phyloP scores from a whole-genome alignment of 345 rosid species.

The Eucalyptus sp. region DNA sequence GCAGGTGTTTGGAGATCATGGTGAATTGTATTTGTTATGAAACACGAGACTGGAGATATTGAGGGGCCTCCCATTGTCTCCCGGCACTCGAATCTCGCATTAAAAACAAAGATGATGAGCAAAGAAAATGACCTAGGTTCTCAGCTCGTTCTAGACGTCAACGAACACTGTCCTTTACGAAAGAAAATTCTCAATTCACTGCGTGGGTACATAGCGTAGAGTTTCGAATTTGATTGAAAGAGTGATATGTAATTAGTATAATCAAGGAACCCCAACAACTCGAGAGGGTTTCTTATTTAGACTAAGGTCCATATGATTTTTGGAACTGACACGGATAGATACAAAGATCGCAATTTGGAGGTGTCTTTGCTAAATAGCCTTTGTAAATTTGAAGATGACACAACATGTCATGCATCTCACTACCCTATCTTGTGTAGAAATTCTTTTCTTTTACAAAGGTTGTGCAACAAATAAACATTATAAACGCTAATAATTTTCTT shows the following conservation, averaged over 20 bases:
- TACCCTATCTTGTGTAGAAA: not conserved
- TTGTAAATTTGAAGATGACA: not conserved
- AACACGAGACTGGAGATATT: slow-evolving; percentile 16
- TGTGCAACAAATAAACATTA: not conserved
- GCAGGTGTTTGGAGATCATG: slow-evolving; percentile 24
- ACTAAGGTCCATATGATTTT: not conserved
- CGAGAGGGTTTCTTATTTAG: not conserved
- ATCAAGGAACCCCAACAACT: not conserved
- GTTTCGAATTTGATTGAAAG: not conserved
- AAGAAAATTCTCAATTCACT: not conserved
- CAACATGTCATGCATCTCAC: not conserved
- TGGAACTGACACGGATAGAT: not conserved
- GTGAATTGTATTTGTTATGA: slow-evolving; percentile 11
- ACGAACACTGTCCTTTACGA: not conserved
- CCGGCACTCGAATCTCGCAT: not conserved
- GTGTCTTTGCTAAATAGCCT: not conserved
- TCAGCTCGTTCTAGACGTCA: not conserved
- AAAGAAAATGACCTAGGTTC: not conserved
- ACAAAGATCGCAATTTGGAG: not conserved
- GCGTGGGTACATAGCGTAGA: not conserved
- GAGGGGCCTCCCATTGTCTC: slow-evolving; percentile 21
- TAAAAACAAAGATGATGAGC: not conserved
- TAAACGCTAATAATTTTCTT: not conserved
- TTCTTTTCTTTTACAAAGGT: not conserved
- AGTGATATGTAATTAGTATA: not conserved